Percentiles rank a stretch among this genome's conserved stretches.
These are phyloP conservation scores for Mucor mucedo DNA, from an alignment of 371 early-diverging fungal genomes.

Conservation along the genomic window DNA sequence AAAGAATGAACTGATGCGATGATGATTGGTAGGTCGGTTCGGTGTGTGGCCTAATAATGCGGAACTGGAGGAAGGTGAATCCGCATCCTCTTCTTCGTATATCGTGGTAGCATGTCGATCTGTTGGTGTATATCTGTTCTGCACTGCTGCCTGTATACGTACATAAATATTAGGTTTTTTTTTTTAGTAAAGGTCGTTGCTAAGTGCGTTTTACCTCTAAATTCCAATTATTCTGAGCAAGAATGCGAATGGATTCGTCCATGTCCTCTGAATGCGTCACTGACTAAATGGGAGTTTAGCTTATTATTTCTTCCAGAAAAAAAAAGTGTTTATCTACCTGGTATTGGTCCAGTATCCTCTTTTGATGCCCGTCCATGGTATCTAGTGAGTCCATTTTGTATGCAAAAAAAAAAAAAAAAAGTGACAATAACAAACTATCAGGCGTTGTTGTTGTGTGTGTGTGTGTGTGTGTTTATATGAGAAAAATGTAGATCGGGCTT, in stretches of 20 bases:
- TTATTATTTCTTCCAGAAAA: neutral
- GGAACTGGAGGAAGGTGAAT: constrained; percentile 28
- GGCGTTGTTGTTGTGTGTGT: too few species aligned
- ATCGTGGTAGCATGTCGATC: constrained; percentile 7
- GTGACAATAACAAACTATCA: neutral
- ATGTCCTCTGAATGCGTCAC: constrained; percentile 30
- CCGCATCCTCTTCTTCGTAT: constrained; percentile 4
- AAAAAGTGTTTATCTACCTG: constrained; percentile 16
- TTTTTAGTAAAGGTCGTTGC: neutral
- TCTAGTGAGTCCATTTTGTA: constrained; percentile 23
- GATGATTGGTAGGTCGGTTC: neutral
- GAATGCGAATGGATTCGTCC: constrained; percentile 25
- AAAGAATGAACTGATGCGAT: constrained; percentile 28
- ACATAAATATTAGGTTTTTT: neutral
- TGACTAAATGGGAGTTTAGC: constrained; percentile 14
- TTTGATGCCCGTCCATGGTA: constrained; percentile 24
- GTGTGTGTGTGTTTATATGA: neutral
- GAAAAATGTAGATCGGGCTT: neutral
- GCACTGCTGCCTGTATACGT: constrained; percentile 17
- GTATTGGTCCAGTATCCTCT: constrained; percentile 24
- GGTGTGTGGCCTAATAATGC: constrained; percentile 21
- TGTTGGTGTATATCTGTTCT: constrained; percentile 22
- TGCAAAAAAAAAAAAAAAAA: neutral
- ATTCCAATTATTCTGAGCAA: constrained; percentile 32
- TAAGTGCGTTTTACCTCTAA: constrained; percentile 17